Conservation (phyloP, 106 monocot genomes). For the Triglochin maritima region DNA sequence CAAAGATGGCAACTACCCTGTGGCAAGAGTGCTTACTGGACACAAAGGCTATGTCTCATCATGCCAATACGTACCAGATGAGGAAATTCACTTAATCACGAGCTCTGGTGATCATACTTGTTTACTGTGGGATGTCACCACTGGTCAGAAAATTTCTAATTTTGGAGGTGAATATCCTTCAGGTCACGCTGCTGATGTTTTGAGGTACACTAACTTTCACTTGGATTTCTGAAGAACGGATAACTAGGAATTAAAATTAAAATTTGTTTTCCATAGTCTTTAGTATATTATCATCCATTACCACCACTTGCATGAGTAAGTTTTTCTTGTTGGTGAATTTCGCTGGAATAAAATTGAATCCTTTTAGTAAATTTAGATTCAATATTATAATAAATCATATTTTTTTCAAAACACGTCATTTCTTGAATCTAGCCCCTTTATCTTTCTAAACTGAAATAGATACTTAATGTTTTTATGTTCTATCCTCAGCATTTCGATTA, state of each 20-base stretch:
- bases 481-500: constrained; percentile 62
- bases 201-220: constrained; percentile 35
- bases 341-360: background rate
- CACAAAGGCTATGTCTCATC: constrained; percentile 96
- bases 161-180: constrained; percentile 99
- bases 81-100: constrained; percentile 70
- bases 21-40: constrained; percentile 68
- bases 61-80: constrained; percentile 87
- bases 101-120: constrained; percentile 97
- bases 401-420: no score
- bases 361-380: background rate
- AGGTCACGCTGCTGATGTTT: constrained; percentile 85
- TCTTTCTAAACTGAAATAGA: no score
- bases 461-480: no score
- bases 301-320: background rate
- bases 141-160: constrained; percentile 78
- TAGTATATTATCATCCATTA: no score
- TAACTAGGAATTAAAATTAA: no score
- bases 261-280: no score
- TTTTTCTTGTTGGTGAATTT: background rate
- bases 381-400: no score
- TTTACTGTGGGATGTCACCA: constrained; percentile 85
- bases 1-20: constrained; percentile 77
- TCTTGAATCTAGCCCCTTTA: no score
- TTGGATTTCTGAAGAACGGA: no score